phyloP scores from a whole-genome alignment of 2,329 filamentous ascomycete genomes.

The Gnomoniopsis smithogilvyi region DNA sequence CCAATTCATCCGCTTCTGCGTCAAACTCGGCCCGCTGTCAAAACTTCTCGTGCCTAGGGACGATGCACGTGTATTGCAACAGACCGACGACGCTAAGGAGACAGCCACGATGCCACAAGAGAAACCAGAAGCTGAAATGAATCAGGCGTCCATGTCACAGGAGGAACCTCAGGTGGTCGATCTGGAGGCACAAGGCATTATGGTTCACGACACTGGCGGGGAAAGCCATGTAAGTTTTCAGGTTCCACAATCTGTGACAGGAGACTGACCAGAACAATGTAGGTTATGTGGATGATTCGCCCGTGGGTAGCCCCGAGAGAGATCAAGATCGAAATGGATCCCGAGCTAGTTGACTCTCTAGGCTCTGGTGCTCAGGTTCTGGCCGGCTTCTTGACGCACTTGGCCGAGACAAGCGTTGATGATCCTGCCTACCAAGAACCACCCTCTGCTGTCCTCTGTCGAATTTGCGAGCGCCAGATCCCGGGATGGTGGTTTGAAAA shows the following conservation, averaged over 20 bases:
- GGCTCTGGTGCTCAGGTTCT: conserved; percentile 93
- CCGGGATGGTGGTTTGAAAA: conserved; percentile 99
- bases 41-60: conserved; percentile 52
- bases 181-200: conserved; percentile 94
- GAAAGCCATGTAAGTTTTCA: conserved; percentile 77
- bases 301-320: conserved; percentile 85
- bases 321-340: conserved; percentile 92
- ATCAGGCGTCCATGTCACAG: conserved; percentile 35
- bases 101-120: conserved; percentile 30
- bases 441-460: conserved; percentile 82
- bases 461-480: conserved; percentile 96
- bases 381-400: conserved; percentile 84
- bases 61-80: conserved; percentile 34
- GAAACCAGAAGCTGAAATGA: conserved; percentile 32
- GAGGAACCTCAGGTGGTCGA: conserved; percentile 59
- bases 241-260: neutral
- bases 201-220: conserved; percentile 91
- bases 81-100: conserved; percentile 29
- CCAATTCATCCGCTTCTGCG: conserved; percentile 79
- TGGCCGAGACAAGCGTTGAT: conserved; percentile 79
- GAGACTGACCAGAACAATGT: conserved; percentile 26
- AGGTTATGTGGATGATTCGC: conserved; percentile 99
- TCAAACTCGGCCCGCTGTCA: conserved; percentile 67
- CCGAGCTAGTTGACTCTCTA: conserved; percentile 84
- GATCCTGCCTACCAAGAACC: conserved; percentile 75